Base-by-base conservation (phyloP, 441 rosid species). In the Viola pubescens region DNA sequence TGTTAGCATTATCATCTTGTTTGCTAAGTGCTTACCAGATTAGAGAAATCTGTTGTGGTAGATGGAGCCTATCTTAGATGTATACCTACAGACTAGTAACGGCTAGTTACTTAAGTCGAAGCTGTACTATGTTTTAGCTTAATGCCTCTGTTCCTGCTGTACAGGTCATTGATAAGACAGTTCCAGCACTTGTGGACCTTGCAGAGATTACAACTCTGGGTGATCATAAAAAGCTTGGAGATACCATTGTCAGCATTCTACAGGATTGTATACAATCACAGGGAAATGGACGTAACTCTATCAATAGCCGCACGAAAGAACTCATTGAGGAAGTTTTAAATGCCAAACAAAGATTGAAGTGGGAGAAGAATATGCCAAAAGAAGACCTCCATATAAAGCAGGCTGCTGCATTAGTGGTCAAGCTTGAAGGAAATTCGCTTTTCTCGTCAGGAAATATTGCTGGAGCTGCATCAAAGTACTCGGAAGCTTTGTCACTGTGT, bases 341-440 rank as follows among this genome's bases (percentile, higher is more conserved):
- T 58, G 82, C 87, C 40, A 73, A 86, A 61, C 87, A 87, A 55
- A 80, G 94, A 72, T 75, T 89, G 47, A 92, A 87, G 70, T 72
- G 97, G 91, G 98, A 92, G 73, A 92, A 89, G 81, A 84, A 64
- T 62, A 89, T 89, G 84, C 92, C 85, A 9, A 92, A 92, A 68
- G 96, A 84, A 76, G 98, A 92, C 77, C 94, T 92, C 68, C 98
- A 89, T 56, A 89, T 92, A 57, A 92, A 92, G 71, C 98, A 92
- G 68, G 98, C 98, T 44, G 90, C 97, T 0, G 85, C 94, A 6
- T 73, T 89, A 52, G 97, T 89, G 39, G 96, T 89, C 60, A 92
- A 92, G 77, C 95, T 92, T 7, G 98, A 92, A 86, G 98, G 98
- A 43, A 89, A 92, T 67, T 89, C 97, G 56, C 80, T 89, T 4